Conservation (phyloP, 257 asterid species). For the Thymus quinquecostatus region DNA sequence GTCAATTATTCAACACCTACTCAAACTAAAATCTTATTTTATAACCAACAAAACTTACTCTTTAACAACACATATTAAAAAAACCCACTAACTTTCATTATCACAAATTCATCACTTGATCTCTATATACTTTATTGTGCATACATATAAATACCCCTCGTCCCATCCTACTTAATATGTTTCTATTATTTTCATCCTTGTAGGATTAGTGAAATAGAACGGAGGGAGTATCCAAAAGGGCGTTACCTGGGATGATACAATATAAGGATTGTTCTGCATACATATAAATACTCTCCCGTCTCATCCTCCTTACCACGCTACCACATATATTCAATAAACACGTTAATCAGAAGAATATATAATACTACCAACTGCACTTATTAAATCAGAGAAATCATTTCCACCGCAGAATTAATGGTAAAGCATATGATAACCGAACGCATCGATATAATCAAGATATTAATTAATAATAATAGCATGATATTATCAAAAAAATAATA, state of each 20-base stretch:
- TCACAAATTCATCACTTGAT: neutral
- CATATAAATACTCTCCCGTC: too few species aligned
- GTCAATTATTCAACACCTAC: constrained; percentile 30
- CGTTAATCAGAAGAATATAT: too few species aligned
- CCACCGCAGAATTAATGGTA: neutral
- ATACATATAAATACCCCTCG: neutral
- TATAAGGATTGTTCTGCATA: too few species aligned
- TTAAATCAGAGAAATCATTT: neutral
- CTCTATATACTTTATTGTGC: neutral
- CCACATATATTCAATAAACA: too few species aligned
- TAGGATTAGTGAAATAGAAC: too few species aligned
- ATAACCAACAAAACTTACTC: neutral
- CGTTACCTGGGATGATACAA: too few species aligned
- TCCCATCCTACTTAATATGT: too few species aligned
- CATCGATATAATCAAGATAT: neutral
- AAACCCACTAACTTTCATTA: neutral
- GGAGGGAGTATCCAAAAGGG: too few species aligned
- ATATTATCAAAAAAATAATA: neutral
- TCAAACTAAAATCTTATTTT: constrained; percentile 4
- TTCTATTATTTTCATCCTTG: too few species aligned
- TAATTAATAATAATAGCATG: neutral
- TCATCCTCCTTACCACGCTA: too few species aligned
- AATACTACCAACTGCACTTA: neutral
- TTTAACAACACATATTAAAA: neutral
- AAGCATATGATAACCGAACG: neutral